Conservation (phyloP, 441 rosid genomes). For the Theobroma grandiflorum region DNA sequence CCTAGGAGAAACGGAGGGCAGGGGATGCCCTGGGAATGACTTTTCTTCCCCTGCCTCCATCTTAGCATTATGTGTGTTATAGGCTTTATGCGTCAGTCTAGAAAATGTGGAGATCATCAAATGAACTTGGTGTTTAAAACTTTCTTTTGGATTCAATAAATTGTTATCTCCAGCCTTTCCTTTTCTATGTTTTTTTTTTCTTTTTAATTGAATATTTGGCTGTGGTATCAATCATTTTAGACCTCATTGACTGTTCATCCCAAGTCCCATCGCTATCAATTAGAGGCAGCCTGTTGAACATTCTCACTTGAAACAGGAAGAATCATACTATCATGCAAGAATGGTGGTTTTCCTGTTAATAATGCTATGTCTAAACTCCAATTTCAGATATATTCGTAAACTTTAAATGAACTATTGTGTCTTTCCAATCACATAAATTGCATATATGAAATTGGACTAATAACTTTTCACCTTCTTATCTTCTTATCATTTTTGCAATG, state of each 20-base stretch:
- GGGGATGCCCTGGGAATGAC: not conserved
- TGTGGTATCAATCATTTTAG: not conserved
- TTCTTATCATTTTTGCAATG: not conserved
- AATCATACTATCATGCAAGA: not conserved
- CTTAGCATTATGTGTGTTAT: not conserved
- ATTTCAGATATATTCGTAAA: not conserved
- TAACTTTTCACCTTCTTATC: not conserved
- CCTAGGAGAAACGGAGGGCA: not conserved
- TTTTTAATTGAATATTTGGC: not conserved
- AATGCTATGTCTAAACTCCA: not conserved
- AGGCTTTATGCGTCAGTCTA: not conserved
- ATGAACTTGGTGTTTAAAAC: not conserved
- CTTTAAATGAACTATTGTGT: not conserved
- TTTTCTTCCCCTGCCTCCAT: not conserved
- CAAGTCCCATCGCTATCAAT: too few relatives aligned
- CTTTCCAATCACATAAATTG: not conserved
- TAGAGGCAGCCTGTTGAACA: not conserved
- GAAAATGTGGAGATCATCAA: not conserved
- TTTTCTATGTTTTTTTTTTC: not conserved
- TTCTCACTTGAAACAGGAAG: not conserved
- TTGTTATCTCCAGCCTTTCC: not conserved
- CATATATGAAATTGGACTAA: not conserved
- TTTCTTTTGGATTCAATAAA: not conserved
- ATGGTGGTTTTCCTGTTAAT: not conserved
- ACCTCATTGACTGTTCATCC: not conserved